phyloP scores from a whole-genome alignment of 257 asterid species.

The Striga asiatica region DNA sequence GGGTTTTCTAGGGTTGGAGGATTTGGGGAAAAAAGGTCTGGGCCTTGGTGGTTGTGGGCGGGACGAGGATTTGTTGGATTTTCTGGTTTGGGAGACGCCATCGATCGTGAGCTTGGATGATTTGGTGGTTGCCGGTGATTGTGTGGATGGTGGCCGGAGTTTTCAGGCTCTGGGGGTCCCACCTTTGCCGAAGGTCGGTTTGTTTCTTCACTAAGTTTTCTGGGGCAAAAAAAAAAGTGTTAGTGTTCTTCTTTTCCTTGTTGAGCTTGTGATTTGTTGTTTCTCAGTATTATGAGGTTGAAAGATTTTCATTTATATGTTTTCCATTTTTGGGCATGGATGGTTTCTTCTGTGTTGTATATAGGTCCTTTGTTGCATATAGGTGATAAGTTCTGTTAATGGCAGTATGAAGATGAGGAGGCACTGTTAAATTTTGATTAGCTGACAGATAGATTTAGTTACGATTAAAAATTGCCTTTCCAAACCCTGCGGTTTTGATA shows the following conservation, averaged over 20 bases:
- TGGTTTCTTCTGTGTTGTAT: no score
- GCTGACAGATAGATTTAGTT: no score
- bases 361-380: no score
- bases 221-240: background rate
- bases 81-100: conserved; percentile 82
- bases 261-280: background rate
- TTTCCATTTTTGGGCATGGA: no score
- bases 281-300: background rate
- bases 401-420: no score
- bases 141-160: conserved; percentile 25
- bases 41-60: conserved; percentile 20
- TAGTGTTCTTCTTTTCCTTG: background rate
- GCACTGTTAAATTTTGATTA: no score
- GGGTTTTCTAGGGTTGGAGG: conserved; percentile 62
- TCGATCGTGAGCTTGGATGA: conserved; percentile 65
- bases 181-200: conserved; percentile 89
- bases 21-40: conserved; percentile 42
- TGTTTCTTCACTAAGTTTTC: conserved; percentile 3
- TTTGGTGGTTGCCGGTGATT: conserved; percentile 39
- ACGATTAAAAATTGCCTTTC: no score
- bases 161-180: conserved; percentile 89
- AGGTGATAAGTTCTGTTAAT: no score
- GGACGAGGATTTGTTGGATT: conserved; percentile 34
- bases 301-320: no score
- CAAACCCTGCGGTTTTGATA: no score